Base-by-base conservation (phyloP, 202 grass and related monocot species). In the Brachypodium distachyon region DNA sequence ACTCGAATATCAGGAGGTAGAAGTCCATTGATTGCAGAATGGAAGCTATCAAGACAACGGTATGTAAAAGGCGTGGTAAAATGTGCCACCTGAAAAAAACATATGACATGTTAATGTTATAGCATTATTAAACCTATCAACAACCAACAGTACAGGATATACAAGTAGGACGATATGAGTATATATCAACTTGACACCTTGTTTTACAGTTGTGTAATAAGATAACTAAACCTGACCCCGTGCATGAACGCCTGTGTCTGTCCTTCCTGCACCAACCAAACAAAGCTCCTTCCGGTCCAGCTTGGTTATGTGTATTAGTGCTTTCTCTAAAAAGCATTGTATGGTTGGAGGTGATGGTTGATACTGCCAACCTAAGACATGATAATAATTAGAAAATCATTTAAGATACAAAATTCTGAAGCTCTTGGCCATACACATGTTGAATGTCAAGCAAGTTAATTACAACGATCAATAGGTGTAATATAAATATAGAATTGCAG, bases 231-330 rank as follows among this genome's bases (percentile, higher is more conserved):
- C 94, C 94, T 97, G 94, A 90, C 88, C 94, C 89, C 82, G 84
- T 67, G 94, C 94, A 86, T 97, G 94, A 81, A 97, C 94, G 84
- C 94, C 94, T 84, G 89, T 69, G 84, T 97, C 94, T 64, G 94
- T 97, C 65, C 94, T 93, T 73, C 91, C 79, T 56, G 94, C 84
- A 70, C 94, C 94, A 73, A 94, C 89, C 73, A 97, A 86, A 40
- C 81, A 89, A 62, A 97, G 91, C 48, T 97, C 85, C 72, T 89
- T 89, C 21, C 91, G 82, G 46, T 91, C 56, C 34, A 94, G 84
- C 68, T 94, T 94, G 46, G 91, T 97, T 52, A 90, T 72, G 75
- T 70, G 55, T 36, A 87, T 87, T 21, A 97, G 82, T 55, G 94
- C 90, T 74, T 94, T 74, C 85, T 97, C 94, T 28, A 94, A 53